Evolutionary conservation across 2,329 filamentous ascomycete genomes (phyloP), one percentile per base, ranked within the genome.

Genomic region (Colletotrichum ledebouriae): DNA sequence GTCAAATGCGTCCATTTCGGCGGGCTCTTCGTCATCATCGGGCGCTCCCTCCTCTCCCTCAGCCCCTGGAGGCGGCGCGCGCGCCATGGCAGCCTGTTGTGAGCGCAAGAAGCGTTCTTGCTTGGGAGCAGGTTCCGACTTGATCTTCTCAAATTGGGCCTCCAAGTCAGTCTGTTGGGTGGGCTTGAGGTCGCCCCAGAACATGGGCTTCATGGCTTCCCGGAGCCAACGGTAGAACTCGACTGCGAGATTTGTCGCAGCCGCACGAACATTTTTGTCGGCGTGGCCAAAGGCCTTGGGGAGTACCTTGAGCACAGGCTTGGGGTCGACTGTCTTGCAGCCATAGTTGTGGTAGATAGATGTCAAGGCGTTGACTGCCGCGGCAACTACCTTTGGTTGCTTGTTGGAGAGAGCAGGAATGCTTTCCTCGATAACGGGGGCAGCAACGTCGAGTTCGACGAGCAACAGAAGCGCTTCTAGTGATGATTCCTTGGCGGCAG

Each of bases 131-230:
- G 92, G 88, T 71, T 98, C 95, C 39, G 93, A 87, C 78, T 97
- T 98, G 76, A 98, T 88, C 74, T 93, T 94, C 75, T 98, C 96
- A 71, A 99, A 99, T 57, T 97, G 87, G 44, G 94, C 92, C 76
- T 99, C 97, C 64, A 99, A 83, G 76, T 99, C 97, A 70, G 91
- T 89, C 78, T 99, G 96, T 77, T 99, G 96, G 0, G 97, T 95
- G 0, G 95, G 92, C 78, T 99, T 99, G 70, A 99, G 81, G 67
- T 99, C 96, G 50, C 87, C 89, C 94, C 96, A 99, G 78, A 99
- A 98, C 80, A 98, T 91, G 42, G 95, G 94, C 78, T 99, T 99
- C 90, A 99, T 98, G 11, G 95, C 95, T 72, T 99, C 96, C 73
- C 95, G 92, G 39, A 99, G 85, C 96, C 97, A 99, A 79, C 96